These are phyloP conservation scores for Hemerocallis citrina DNA, from an alignment of 106 monocot genomes.

Conservation along the genomic window DNA sequence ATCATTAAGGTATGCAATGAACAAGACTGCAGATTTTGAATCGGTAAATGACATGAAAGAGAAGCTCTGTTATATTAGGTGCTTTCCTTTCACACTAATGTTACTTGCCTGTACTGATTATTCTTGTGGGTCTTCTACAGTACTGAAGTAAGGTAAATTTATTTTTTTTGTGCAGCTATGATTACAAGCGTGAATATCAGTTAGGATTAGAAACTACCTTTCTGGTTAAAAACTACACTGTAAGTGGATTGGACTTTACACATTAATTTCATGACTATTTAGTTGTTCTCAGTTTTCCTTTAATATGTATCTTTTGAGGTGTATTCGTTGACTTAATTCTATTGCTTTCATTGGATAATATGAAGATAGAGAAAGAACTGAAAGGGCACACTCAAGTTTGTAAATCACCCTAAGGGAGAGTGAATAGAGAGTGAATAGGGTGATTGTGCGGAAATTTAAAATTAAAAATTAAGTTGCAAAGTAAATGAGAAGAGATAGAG, in stretches of 20 bases:
- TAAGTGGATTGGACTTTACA: constrained; percentile 31
- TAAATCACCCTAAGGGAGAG: too few relatives aligned
- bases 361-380: too few relatives aligned
- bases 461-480: too few relatives aligned
- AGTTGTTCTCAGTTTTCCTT: too few relatives aligned
- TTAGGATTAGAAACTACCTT: constrained; percentile 98
- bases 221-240: constrained; percentile 95
- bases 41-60: constrained; percentile 89
- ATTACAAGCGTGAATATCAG: constrained; percentile 98
- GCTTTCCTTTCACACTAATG: constrained; percentile 1
- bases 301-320: too few relatives aligned
- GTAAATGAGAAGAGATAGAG: too few relatives aligned
- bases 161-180: constrained; percentile 67
- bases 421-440: too few relatives aligned
- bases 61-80: constrained; percentile 93
- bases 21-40: constrained; percentile 93
- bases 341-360: too few relatives aligned
- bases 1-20: constrained; percentile 77
- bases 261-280: background rate
- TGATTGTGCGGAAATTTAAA: too few relatives aligned
- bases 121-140: background rate
- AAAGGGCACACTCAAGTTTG: too few relatives aligned
- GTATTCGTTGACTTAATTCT: too few relatives aligned
- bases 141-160: background rate
- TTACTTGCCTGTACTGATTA: background rate